Base-by-base conservation (phyloP, 306 rosid species). In the Adenanthera pavonina region DNA sequence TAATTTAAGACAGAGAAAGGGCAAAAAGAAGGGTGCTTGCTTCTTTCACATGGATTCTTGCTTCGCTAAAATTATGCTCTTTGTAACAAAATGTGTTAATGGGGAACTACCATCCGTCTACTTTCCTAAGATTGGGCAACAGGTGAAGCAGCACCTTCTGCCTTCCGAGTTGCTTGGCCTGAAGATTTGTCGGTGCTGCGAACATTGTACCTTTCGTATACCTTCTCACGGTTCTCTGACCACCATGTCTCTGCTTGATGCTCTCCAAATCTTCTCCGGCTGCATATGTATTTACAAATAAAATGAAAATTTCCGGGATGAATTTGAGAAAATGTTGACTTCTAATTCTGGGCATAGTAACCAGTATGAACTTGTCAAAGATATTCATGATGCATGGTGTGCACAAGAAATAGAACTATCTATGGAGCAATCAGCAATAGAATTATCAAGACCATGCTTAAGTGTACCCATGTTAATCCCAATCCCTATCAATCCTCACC, bases 171-270 rank as follows among this genome's bases (percentile, higher is more conserved):
- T 1, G 86, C 84, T 84, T 90, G 91, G 85, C 91, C 65, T 9
- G 98, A 83, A 69, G 94, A 85, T 76, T 87, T 93, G 86, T 93
- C 98, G 0, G 93, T 73, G 68, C 86, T 88, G 5, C 91, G 97
- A 80, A 95, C 98, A 35, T 93, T 92, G 87, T 93, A 95, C 87
- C 65, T 90, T 78, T 95, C 94, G 0, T 95, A 95, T 76, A 95
- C 99, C 80, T 49, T 93, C 16, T 93, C 98, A 0, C 97, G 98
- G 68, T 95, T 95, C 89, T 92, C 98, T 0, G 97, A 92, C 99
- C 99, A 95, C 99, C 99, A 95, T 49, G 92, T 89, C 89, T 95
- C 98, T 7, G 99, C 99, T 92, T 95, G 99, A 62, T 93, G 97
- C 91, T 95, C 98, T 47, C 98, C 99, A 72, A 95, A 95, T 89